phyloP scores from a whole-genome alignment of 2,329 filamentous ascomycete genomes.

The Fusarium oxysporum region DNA sequence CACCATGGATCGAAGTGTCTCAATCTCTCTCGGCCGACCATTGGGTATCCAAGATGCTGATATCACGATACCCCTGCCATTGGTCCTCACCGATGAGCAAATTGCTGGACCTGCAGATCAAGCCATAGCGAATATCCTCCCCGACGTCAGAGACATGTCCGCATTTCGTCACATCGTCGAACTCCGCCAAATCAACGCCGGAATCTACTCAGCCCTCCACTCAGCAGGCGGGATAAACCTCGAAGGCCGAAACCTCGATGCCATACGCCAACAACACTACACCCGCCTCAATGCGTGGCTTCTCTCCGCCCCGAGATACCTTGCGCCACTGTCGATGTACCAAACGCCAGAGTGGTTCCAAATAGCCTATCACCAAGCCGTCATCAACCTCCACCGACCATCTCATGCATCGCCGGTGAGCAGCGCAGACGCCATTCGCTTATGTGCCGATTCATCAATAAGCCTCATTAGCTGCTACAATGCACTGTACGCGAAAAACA shows the following conservation, averaged over 20 bases:
- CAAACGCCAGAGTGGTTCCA: conserved; percentile 43
- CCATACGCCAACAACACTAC: conserved; percentile 38
- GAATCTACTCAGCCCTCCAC: conserved; percentile 37
- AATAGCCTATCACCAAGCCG: conserved; percentile 41
- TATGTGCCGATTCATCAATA: conserved; percentile 40
- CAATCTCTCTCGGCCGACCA: conserved; percentile 33
- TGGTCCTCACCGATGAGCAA: conserved; percentile 34
- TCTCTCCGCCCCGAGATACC: conserved; percentile 34
- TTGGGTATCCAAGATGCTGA: conserved; percentile 39
- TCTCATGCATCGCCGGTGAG: conserved; percentile 40
- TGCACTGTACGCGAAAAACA: conserved; percentile 40
- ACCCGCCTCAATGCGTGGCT: conserved; percentile 39
- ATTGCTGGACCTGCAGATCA: conserved; percentile 19
- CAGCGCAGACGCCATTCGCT: conserved; percentile 39
- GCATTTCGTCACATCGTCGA: conserved; percentile 39
- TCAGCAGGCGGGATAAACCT: conserved; percentile 36
- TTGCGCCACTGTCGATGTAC: conserved; percentile 40
- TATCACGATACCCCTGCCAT: conserved; percentile 32
- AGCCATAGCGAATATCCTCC: conserved; percentile 27
- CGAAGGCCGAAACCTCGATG: conserved; percentile 28
- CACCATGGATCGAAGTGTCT: conserved; percentile 41
- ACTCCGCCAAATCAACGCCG: conserved; percentile 34
- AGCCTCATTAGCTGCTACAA: conserved; percentile 42
- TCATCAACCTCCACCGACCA: conserved; percentile 38
- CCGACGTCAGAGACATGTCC: conserved; percentile 37